These are phyloP conservation scores for Geranium incanum DNA, from an alignment of 441 rosid genomes.

Conservation along the genomic window DNA sequence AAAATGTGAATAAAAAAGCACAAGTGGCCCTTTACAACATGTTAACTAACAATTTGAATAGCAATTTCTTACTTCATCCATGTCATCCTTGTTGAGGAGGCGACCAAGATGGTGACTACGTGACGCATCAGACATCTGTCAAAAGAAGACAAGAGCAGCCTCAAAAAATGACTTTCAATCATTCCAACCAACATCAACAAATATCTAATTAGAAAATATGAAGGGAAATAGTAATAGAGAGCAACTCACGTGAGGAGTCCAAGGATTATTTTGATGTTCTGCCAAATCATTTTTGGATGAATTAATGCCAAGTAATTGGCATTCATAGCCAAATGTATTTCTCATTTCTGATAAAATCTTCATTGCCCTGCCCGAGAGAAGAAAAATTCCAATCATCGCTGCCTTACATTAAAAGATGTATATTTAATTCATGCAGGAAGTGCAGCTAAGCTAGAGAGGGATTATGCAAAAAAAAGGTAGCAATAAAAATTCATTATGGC, in stretches of 20 bases:
- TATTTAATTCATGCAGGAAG: background rate
- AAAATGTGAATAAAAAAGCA: constrained; percentile 19
- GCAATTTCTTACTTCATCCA: constrained; percentile 52
- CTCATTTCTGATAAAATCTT: constrained; percentile 81
- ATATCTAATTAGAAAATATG: constrained; percentile 12
- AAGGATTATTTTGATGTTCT: constrained; percentile 62
- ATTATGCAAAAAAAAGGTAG: background rate
- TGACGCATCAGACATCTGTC: constrained; percentile 58
- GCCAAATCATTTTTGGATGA: constrained; percentile 69
- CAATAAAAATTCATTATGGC: background rate
- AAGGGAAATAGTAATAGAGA: constrained; percentile 23
- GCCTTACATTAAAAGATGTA: constrained; percentile 9
- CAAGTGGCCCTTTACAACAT: constrained; percentile 10
- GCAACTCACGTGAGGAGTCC: constrained; percentile 63
- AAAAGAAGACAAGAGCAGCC: constrained; percentile 27
- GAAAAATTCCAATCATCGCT: constrained; percentile 13
- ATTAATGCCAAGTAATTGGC: constrained; percentile 81
- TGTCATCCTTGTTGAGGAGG: constrained; percentile 70
- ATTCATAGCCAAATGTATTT: constrained; percentile 74
- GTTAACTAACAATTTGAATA: constrained; percentile 13
- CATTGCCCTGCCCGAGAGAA: constrained; percentile 54
- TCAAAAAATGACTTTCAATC: constrained; percentile 19
- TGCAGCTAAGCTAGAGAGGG: constrained; percentile 5
- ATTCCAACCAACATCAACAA: constrained; percentile 18
- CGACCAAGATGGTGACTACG: constrained; percentile 53